phyloP scores from a whole-genome alignment of 352 stramenopile genomes.

The Hyaloperonospora arabidopsidis region DNA sequence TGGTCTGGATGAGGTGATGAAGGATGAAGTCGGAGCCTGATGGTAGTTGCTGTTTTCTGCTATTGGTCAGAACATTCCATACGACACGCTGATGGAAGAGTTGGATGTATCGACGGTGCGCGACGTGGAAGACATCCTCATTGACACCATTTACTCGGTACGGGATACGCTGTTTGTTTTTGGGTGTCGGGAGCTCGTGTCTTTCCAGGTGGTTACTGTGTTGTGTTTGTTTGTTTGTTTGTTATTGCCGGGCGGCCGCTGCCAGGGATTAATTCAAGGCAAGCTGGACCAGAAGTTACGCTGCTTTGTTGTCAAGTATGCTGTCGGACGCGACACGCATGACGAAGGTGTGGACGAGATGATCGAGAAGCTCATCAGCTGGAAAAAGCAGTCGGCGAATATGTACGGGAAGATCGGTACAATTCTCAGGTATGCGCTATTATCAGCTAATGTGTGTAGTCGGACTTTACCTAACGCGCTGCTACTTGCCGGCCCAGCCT shows the following conservation, averaged over 20 bases:
- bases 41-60: neutral
- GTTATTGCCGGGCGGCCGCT: neutral
- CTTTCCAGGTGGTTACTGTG: slow-evolving; percentile 1
- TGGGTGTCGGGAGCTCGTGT: neutral
- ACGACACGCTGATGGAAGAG: slow-evolving; percentile 66
- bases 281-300: slow-evolving; percentile 86
- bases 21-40: neutral
- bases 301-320: slow-evolving; percentile 80
- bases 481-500: slow-evolving; percentile 23
- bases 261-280: slow-evolving; percentile 80
- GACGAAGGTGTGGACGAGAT: slow-evolving; percentile 81
- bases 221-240: neutral
- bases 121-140: slow-evolving; percentile 89
- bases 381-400: slow-evolving; percentile 56
- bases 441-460: neutral
- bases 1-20: neutral
- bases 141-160: slow-evolving; percentile 90
- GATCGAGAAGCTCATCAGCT: slow-evolving; percentile 82
- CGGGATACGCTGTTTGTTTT: neutral
- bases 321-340: slow-evolving; percentile 81
- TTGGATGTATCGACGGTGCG: slow-evolving; percentile 75
- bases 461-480: slow-evolving; percentile 2
- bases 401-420: slow-evolving; percentile 61
- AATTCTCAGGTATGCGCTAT: slow-evolving; percentile 31
- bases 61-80: slow-evolving; percentile 62